Evolutionary conservation across 2,329 filamentous ascomycete species (phyloP).

Genomic region (Sclerotinia nivalis): DNA sequence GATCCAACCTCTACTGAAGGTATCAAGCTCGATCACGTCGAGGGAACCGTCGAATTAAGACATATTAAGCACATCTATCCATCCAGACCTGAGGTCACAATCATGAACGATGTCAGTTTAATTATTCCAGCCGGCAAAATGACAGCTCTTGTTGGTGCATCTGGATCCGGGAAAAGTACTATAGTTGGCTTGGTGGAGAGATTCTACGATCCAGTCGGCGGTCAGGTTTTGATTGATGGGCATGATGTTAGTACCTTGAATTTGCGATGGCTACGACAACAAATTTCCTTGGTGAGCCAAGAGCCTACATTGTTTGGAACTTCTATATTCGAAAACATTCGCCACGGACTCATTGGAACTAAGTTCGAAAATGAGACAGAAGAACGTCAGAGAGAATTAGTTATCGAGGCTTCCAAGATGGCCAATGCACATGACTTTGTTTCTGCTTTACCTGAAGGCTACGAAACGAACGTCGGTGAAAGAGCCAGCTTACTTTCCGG

Average conservation of each 20-base stretch:
- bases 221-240: conserved; percentile 77
- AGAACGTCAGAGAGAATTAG: conserved; percentile 68
- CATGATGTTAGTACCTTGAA: conserved; percentile 80
- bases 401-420: conserved; percentile 81
- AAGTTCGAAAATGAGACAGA: conserved; percentile 66
- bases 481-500: conserved; percentile 89
- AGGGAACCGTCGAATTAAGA: conserved; percentile 77
- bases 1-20: conserved; percentile 73
- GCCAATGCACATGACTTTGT: conserved; percentile 96
- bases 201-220: conserved; percentile 88
- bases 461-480: conserved; percentile 94
- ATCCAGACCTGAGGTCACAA: conserved; percentile 82
- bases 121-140: conserved; percentile 85
- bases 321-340: conserved; percentile 86
- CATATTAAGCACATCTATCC: conserved; percentile 93
- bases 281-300: conserved; percentile 90
- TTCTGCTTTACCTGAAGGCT: conserved; percentile 75
- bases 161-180: conserved; percentile 91
- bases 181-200: conserved; percentile 91
- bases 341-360: conserved; percentile 87
- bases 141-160: conserved; percentile 90
- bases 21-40: conserved; percentile 68
- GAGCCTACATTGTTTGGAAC: conserved; percentile 89
- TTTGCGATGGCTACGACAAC: conserved; percentile 85
- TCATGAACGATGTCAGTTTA: conserved; percentile 82